phyloP scores from a whole-genome alignment of 169 alveolate species.

The Cryptosporidium tyzzeri region DNA sequence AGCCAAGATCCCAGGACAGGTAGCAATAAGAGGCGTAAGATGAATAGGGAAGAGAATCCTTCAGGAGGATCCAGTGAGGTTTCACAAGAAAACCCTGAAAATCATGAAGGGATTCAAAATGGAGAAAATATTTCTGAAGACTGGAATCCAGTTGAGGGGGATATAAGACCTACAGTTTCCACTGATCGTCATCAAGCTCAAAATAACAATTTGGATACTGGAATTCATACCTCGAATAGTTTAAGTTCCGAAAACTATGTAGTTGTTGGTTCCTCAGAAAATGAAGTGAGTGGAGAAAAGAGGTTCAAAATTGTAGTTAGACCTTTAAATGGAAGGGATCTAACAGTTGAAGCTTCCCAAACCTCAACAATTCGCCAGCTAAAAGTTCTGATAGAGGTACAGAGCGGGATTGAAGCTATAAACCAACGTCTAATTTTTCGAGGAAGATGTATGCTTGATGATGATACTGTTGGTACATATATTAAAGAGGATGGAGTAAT shows the following conservation, averaged over 20 bases:
- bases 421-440: constrained; percentile 63
- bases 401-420: constrained; percentile 67
- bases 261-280: constrained; percentile 20
- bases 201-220: neutral
- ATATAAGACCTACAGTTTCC: neutral
- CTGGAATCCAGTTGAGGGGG: neutral
- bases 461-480: constrained; percentile 45
- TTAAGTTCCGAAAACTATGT: constrained; percentile 16
- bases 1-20: constrained; percentile 57
- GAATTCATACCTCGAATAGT: neutral
- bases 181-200: neutral
- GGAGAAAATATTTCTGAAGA: constrained; percentile 6
- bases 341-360: constrained; percentile 34
- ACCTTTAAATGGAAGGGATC: constrained; percentile 65
- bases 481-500: constrained; percentile 49
- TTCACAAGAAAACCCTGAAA: neutral
- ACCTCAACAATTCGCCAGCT: constrained; percentile 54
- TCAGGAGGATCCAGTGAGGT: constrained; percentile 11
- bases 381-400: constrained; percentile 52
- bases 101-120: neutral
- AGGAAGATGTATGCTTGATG: constrained; percentile 73
- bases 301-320: constrained; percentile 15
- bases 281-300: neutral
- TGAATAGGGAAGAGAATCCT: constrained; percentile 43
- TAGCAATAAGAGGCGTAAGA: constrained; percentile 44